Evolutionary conservation across 140 eudicot genomes (phyloP), one percentile per base, ranked within the genome.

Genomic region (Cichorium intybus): DNA sequence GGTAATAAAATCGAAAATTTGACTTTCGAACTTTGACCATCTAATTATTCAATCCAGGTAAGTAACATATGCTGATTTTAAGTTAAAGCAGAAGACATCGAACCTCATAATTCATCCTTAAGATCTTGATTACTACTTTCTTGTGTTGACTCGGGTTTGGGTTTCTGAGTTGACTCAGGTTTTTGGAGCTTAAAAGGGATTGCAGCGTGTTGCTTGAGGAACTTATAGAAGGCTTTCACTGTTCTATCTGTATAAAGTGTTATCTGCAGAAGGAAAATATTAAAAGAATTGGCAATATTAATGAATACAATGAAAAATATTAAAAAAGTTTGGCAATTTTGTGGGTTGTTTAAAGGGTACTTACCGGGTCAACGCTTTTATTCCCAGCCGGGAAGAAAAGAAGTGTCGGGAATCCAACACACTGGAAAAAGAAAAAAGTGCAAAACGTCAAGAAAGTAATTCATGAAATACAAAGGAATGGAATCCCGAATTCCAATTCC

Each of bases 371-470:
- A 64, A 82, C 84, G 69, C 85, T 86, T 79, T 90, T 86, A 68
- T 77, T 86, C 77, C 95, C 93, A 51, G 95, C 97, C 21, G 97
- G 97, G 77, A 78, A 90, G 86, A 90, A 90, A 54, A 90, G 95
- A 55, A 90, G 73, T 10, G 95, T 87, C 2, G 95, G 97, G 73
- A 74, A 90, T 52, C 97, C 97, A 66, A 86, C 93, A 24, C 79
- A 29, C 97, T 90, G 84, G 69, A 45, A 49, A 60, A 34, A 27
- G 9, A 64, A 3, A 24, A 24, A 27, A 48, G 46, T 21, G 3
- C 45, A 49, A 37, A 24, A 18, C 24, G 23, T 48, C 43, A 49
- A 53, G 24, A 23, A n/a, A 63, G 41, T 9, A 45, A 23, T 31
- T 29, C 37, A 16, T 28, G 22, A 71, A 48, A 47, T n/a, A 7